Base-by-base conservation (phyloP, 805 yeast species). In the Ogataea methanolica region DNA sequence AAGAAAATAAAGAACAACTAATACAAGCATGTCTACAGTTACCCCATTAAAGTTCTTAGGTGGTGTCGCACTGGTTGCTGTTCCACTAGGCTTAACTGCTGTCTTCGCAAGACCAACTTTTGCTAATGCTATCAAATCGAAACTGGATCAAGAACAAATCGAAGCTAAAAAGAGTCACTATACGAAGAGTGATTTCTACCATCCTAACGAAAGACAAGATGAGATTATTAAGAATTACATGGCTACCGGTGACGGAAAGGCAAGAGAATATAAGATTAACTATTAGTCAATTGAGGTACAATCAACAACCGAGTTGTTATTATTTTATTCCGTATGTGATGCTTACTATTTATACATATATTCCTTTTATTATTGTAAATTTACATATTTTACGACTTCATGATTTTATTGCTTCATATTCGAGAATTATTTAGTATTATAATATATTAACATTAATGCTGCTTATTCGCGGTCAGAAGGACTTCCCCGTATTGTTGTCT, bases 101-200 rank as follows among this genome's bases (percentile, higher is more conserved):
- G 33, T 48, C 11, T 46, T 52, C 17, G 59, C 63, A 21, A 65
- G 70, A 58, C 71, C 71, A 37, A 59, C 66, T 2, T 67, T 65
- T 50, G 66, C 69, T 7, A 67, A 66, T 44, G 67, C 69, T 6
- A 65, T 67, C 51, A 54, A 63, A 44, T 58, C 58, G 21, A 64
- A 65, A 43, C 50, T 67, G 23, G 60, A 61, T 33, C 69, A 64
- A 50, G 68, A 67, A 50, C 55, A 52, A 47, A 47, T 59, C 41
- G 68, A 66, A 47, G 57, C 59, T 17, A 48, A 51, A 44, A 61
- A 57, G 50, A 38, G 44, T n/a, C 67, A 66, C 36, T 41, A 53
- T 16, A 65, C 46, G 45, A 54, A 54, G 44, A 48, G 60, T 16
- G 70, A 66, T 42, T 50, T 41, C 42, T 63, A 62, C 40, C 39